Percentiles rank a stretch among this genome's conserved stretches.
Conservation (phyloP, 2,329 filamentous ascomycete species). For the Periconia digitata region DNA sequence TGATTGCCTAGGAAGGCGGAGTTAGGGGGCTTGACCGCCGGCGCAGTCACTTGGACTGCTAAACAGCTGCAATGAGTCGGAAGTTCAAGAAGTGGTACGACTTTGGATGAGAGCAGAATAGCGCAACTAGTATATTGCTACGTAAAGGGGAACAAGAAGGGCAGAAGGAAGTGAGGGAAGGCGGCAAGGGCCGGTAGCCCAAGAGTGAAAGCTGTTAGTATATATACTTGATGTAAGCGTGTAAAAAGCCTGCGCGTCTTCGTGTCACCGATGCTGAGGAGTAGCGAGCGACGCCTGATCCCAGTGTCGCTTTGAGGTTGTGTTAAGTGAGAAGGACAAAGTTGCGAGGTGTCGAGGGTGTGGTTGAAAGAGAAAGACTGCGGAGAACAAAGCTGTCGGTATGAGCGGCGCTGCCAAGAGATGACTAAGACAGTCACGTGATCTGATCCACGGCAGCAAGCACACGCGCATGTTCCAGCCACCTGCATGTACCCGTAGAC, state of each 20-base stretch:
- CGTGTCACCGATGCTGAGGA: background rate
- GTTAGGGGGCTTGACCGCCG: constrained; percentile 12
- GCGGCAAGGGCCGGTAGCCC: constrained; percentile 15
- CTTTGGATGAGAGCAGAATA: constrained; percentile 11
- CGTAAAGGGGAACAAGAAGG: constrained; percentile 15
- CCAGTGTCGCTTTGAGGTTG: too few species aligned
- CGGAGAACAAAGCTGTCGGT: background rate
- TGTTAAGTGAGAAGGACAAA: too few species aligned
- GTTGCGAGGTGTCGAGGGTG: too few species aligned
- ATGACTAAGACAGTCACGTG: background rate
- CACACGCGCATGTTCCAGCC: too few species aligned
- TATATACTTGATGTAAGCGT: background rate
- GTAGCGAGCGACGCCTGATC: background rate
- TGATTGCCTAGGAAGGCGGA: constrained; percentile 7
- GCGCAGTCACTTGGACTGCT: constrained; percentile 10
- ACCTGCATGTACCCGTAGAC: too few species aligned
- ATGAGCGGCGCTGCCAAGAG: background rate
- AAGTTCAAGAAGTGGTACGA: constrained; percentile 6
- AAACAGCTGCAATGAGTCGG: constrained; percentile 6
- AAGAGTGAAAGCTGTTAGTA: background rate
- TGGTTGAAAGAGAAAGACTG: background rate
- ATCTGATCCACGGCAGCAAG: too few species aligned
- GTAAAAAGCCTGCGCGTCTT: background rate
- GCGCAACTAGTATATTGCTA: constrained; percentile 30
- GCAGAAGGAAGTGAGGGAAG: too few species aligned